A percentile compares a stretch with the other conserved stretches of the same genome.
These are phyloP conservation scores for Fragilariopsis cylindrus DNA, from an alignment of 108 stramenopile species.

Conservation along the genomic window DNA sequence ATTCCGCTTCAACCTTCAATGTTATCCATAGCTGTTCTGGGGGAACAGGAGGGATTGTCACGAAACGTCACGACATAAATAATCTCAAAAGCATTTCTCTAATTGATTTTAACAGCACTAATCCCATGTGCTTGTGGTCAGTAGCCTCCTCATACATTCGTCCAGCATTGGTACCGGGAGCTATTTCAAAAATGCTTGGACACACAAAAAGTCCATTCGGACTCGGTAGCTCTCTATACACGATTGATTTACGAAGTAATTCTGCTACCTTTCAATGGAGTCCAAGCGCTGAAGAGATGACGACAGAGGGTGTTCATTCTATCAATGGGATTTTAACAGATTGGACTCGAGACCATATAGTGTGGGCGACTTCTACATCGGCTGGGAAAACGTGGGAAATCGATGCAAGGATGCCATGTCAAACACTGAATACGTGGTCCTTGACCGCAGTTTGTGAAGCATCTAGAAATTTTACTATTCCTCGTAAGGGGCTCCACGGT, in stretches of 20 bases:
- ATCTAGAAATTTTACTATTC: slow-evolving; percentile 17
- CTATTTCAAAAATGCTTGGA: not conserved
- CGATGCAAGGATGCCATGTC: slow-evolving; percentile 64
- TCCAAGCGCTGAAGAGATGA: slow-evolving; percentile 71
- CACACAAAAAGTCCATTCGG: slow-evolving; percentile 31
- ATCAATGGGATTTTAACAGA: slow-evolving; percentile 61
- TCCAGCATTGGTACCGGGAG: slow-evolving; percentile 31
- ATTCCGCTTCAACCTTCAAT: slow-evolving; percentile 13
- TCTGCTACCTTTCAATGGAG: slow-evolving; percentile 70
- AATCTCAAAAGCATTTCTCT: slow-evolving; percentile 40
- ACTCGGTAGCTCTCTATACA: slow-evolving; percentile 60
- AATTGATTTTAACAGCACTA: slow-evolving; percentile 43
- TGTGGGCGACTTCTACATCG: slow-evolving; percentile 66
- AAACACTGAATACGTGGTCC: slow-evolving; percentile 62
- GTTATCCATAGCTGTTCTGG: slow-evolving; percentile 27
- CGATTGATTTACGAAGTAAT: slow-evolving; percentile 63
- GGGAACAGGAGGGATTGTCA: slow-evolving; percentile 8
- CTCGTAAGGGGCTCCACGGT: slow-evolving; percentile 36
- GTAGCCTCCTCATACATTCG: slow-evolving; percentile 49
- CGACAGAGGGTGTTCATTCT: slow-evolving; percentile 69
- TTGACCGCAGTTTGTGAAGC: slow-evolving; percentile 23
- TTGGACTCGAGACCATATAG: slow-evolving; percentile 27
- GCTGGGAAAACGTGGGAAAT: slow-evolving; percentile 77
- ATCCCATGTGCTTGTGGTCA: slow-evolving; percentile 64
- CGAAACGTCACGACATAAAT: slow-evolving; percentile 34